phyloP scores from a whole-genome alignment of 176 grass and related monocot species.

The Canna indica region DNA sequence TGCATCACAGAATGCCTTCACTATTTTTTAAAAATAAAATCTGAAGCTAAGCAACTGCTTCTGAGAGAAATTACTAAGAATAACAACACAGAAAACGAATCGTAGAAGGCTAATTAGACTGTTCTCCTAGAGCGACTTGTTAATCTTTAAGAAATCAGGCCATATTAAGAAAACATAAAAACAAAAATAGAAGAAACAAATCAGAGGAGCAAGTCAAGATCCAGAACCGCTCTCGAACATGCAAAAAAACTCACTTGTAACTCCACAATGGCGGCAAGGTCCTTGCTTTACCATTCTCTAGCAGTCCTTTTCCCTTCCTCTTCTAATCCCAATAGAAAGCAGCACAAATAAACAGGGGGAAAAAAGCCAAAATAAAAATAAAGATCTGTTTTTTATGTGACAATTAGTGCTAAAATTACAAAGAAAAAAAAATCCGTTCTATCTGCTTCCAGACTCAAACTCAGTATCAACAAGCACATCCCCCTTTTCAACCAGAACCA shows the following conservation, averaged over 20 bases:
- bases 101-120: background rate
- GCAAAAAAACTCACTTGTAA: constrained; percentile 44
- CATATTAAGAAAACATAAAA: background rate
- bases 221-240: background rate
- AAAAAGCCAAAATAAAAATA: background rate
- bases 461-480: background rate
- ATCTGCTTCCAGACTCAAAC: constrained; percentile 2
- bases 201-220: constrained; percentile 7
- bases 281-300: constrained; percentile 45
- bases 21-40: background rate
- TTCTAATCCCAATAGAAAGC: constrained; percentile 12
- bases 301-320: constrained; percentile 4
- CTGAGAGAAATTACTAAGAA: constrained; percentile 4
- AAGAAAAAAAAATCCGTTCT: background rate
- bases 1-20: background rate
- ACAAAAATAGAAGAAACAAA: constrained; percentile 3
- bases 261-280: constrained; percentile 54
- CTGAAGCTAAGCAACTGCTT: background rate
- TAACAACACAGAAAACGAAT: background rate
- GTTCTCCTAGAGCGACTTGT: background rate
- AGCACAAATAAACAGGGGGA: background rate
- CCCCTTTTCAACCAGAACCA: background rate
- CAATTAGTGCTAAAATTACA: background rate
- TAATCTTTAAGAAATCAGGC: background rate
- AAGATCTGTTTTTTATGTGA: background rate